Evolutionary conservation across 139 green algal species (phyloP).

Genomic region (Marvania coccoides): DNA sequence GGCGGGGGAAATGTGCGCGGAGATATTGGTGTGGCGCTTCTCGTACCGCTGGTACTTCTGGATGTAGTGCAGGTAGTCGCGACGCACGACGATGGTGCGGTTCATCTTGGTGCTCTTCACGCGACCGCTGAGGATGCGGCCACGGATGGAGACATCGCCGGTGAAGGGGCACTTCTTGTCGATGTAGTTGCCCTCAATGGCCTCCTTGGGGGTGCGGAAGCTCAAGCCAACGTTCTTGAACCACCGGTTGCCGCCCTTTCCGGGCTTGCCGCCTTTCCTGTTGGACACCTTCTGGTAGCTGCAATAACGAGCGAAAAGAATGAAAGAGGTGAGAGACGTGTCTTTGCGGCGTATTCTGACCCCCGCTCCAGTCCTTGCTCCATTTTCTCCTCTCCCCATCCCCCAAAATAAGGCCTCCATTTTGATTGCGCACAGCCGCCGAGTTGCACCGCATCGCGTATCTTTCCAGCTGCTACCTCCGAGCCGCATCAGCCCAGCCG

Average conservation of each 20-base stretch:
- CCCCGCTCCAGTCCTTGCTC: too few species aligned
- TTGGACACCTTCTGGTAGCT: conserved; percentile 63
- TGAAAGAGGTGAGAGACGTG: background rate
- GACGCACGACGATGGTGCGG: conserved; percentile 91
- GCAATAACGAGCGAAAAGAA: background rate
- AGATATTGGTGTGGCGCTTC: conserved; percentile 95
- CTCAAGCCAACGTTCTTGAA: conserved; percentile 95
- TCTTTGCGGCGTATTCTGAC: too few species aligned
- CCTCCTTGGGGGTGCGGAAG: conserved; percentile 97
- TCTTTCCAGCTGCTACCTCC: background rate
- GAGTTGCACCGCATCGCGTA: too few species aligned
- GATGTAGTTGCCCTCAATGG: conserved; percentile 97
- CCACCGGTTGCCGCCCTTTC: conserved; percentile 82
- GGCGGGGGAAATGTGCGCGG: conserved; percentile 91
- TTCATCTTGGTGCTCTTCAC: conserved; percentile 98
- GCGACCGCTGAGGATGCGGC: conserved; percentile 88
- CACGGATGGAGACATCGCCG: conserved; percentile 94
- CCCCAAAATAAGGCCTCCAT: too few species aligned
- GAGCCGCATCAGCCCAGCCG: background rate
- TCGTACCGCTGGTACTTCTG: conserved; percentile 99
- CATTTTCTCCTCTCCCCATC: too few species aligned
- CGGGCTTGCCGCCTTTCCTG: conserved; percentile 61
- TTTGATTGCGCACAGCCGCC: too few species aligned
- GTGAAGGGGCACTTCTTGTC: conserved; percentile 99
- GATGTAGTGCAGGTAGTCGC: conserved; percentile 98